Evolutionary conservation across 2,329 filamentous ascomycete species (phyloP).

Genomic region (Monilinia aucupariae): DNA sequence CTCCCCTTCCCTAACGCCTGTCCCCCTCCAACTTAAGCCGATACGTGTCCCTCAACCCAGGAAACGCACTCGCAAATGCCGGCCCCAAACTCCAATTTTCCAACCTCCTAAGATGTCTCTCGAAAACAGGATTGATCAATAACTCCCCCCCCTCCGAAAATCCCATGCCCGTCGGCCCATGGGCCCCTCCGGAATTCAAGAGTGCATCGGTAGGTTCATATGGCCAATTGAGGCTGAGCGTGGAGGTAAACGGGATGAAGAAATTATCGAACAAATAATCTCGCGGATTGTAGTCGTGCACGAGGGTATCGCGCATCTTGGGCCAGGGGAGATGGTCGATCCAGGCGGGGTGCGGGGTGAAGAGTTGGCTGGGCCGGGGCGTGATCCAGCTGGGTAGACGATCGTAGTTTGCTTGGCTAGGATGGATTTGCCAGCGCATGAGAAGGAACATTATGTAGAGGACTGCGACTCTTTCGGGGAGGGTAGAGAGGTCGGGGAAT

Average conservation of each 20-base stretch:
- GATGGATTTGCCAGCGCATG: conserved; percentile 80
- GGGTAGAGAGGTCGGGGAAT: conserved; percentile 72
- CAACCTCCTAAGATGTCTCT: conserved; percentile 67
- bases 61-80: conserved; percentile 61
- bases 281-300: conserved; percentile 43
- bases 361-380: conserved; percentile 61
- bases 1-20: conserved; percentile 16
- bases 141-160: conserved; percentile 52
- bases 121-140: conserved; percentile 81
- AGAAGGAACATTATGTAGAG: conserved; percentile 82
- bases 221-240: conserved; percentile 75
- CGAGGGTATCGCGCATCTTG: conserved; percentile 63
- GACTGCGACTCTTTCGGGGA: conserved; percentile 77
- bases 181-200: conserved; percentile 48
- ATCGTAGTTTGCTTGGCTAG: conserved; percentile 73
- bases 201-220: conserved; percentile 70
- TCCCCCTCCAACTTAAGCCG: conserved; percentile 30
- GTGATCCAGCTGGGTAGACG: conserved; percentile 68
- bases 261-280: conserved; percentile 70
- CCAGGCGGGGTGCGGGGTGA: conserved; percentile 70
- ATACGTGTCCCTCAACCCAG: conserved; percentile 46
- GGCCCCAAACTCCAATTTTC: conserved; percentile 79
- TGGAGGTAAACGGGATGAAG: conserved; percentile 75
- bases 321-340: conserved; percentile 79
- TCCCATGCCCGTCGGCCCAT: conserved; percentile 48